These are phyloP conservation scores for Lithospermum erythrorhizon DNA, from an alignment of 257 asterid genomes.

Conservation along the genomic window DNA sequence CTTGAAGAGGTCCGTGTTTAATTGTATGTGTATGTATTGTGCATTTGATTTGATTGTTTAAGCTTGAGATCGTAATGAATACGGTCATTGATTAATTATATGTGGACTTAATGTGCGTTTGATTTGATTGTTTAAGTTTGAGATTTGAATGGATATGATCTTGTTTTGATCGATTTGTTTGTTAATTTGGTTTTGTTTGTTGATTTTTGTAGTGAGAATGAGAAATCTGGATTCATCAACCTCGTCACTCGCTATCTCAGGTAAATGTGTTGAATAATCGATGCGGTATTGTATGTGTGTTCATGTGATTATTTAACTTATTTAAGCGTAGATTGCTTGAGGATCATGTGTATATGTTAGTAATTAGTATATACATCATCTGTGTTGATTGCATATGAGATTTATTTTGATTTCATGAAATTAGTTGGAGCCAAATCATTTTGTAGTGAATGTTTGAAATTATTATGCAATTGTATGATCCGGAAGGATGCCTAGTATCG, in stretches of 20 bases:
- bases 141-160: constrained; percentile 16
- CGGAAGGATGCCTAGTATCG: neutral
- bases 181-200: neutral
- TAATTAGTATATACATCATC: neutral
- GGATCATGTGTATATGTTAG: neutral
- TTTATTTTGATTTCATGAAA: no score
- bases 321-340: neutral
- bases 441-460: neutral
- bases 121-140: neutral
- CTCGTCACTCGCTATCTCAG: constrained; percentile 72
- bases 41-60: neutral
- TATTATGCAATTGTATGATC: neutral
- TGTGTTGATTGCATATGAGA: neutral
- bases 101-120: neutral
- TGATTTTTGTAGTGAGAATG: constrained; percentile 55
- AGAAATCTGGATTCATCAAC: constrained; percentile 47
- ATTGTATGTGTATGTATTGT: no score
- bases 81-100: no score
- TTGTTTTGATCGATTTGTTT: neutral
- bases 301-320: neutral
- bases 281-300: neutral
- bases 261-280: constrained; percentile 18
- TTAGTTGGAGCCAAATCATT: neutral
- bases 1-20: neutral
- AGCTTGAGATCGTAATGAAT: neutral